These are phyloP conservation scores for Zygoascus biomembranicola DNA, from an alignment of 805 yeast genomes.

Conservation along the genomic window DNA sequence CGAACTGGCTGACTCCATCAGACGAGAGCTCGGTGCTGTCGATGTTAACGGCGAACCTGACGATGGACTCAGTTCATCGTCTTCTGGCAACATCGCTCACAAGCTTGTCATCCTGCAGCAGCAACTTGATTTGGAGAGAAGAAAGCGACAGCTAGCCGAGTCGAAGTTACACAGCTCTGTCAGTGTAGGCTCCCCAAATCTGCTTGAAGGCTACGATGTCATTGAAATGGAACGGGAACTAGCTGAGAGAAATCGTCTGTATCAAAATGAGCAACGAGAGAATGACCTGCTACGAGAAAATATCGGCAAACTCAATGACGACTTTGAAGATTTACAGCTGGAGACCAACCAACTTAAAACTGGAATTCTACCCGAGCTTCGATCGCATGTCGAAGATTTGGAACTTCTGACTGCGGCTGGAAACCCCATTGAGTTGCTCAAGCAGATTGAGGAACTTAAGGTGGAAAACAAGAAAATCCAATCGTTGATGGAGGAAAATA, in stretches of 20 bases:
- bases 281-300: constrained; percentile 19
- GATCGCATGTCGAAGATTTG: constrained; percentile 17
- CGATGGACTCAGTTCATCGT: background rate
- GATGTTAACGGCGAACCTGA: background rate
- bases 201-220: constrained; percentile 6
- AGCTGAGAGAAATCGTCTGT: constrained; percentile 21
- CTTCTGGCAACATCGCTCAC: background rate
- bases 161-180: constrained; percentile 5
- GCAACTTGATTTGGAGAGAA: constrained; percentile 27
- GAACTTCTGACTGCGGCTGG: constrained; percentile 21
- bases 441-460: constrained; percentile 26
- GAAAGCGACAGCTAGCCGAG: constrained; percentile 23
- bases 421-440: constrained; percentile 23
- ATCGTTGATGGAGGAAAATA: constrained; percentile 23
- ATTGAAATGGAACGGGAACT: constrained; percentile 24
- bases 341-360: constrained; percentile 18
- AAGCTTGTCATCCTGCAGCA: constrained; percentile 18
- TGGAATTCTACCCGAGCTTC: constrained; percentile 20
- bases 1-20: constrained; percentile 31
- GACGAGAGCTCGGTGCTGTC: constrained; percentile 28
- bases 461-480: constrained; percentile 27
- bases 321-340: constrained; percentile 21
- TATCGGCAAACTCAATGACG: constrained; percentile 21
- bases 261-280: constrained; percentile 18
- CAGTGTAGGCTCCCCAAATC: background rate